phyloP scores from a whole-genome alignment of 768 basidiomycete genomes.

The Suillus brevipes region DNA sequence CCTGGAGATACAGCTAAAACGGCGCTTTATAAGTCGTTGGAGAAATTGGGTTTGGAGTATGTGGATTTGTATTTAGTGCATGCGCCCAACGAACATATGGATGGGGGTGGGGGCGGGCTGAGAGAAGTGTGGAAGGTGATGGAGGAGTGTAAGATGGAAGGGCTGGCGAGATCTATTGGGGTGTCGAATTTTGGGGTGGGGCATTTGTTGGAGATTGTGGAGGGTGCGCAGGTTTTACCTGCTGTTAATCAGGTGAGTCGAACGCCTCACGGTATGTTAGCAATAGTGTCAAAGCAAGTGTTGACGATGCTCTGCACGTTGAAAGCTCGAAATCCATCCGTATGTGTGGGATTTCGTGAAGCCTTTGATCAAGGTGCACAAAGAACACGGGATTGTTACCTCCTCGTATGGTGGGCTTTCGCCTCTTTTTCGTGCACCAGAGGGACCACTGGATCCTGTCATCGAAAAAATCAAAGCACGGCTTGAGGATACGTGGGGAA shows the following conservation, averaged over 20 bases:
- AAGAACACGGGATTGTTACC: conserved; percentile 26
- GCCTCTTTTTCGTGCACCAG: conserved; percentile 28
- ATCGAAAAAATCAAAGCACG: conserved; percentile 24
- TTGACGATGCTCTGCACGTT: neutral
- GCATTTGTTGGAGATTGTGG: conserved; percentile 53
- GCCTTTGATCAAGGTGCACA: conserved; percentile 19
- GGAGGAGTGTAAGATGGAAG: conserved; percentile 50
- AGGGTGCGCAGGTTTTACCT: conserved; percentile 54
- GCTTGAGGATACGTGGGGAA: conserved; percentile 13
- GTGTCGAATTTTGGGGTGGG: conserved; percentile 66
- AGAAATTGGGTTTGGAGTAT: conserved; percentile 37
- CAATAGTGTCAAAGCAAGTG: neutral
- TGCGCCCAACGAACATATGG: conserved; percentile 23
- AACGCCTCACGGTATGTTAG: neutral
- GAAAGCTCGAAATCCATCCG: conserved; percentile 67
- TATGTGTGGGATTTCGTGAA: conserved; percentile 43
- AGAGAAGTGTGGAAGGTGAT: conserved; percentile 53
- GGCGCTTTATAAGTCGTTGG: conserved; percentile 11
- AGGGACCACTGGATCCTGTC: conserved; percentile 34
- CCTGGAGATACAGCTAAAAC: conserved; percentile 47
- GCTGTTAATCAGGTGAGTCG: conserved; percentile 64
- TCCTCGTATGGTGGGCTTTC: conserved; percentile 34
- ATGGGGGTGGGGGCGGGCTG: conserved; percentile 18
- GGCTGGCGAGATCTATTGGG: conserved; percentile 50
- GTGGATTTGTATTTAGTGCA: conserved; percentile 51